These are phyloP conservation scores for Aotearoamyces nothofagi DNA, from an alignment of 2,329 filamentous ascomycete genomes.

Conservation along the genomic window DNA sequence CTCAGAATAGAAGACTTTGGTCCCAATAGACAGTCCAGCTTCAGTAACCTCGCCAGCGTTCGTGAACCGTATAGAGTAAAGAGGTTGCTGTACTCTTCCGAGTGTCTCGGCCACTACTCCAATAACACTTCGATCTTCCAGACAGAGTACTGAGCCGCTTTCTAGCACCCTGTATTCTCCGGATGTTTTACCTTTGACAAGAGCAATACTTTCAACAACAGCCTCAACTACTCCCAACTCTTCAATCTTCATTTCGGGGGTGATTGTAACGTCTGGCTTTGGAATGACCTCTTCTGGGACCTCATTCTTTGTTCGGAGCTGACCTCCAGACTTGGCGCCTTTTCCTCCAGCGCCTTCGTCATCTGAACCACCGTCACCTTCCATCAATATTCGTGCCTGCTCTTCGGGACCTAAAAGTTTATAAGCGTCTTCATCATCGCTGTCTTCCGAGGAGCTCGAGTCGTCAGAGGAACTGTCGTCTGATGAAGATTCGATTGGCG, in stretches of 20 bases:
- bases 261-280: slow-evolving; percentile 68
- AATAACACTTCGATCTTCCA: slow-evolving; percentile 58
- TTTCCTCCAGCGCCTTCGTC: slow-evolving; percentile 47
- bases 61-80: slow-evolving; percentile 71
- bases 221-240: slow-evolving; percentile 62
- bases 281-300: slow-evolving; percentile 44
- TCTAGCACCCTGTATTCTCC: slow-evolving; percentile 81
- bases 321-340: slow-evolving; percentile 25
- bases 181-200: slow-evolving; percentile 65
- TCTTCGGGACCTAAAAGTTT: slow-evolving; percentile 68
- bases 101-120: slow-evolving; percentile 76
- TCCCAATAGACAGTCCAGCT: slow-evolving; percentile 51
- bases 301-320: slow-evolving; percentile 75
- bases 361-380: slow-evolving; percentile 64
- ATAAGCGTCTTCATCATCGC: slow-evolving; percentile 46
- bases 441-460: slow-evolving; percentile 36
- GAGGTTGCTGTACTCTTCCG: slow-evolving; percentile 69
- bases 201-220: slow-evolving; percentile 61
- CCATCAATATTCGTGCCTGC: slow-evolving; percentile 73
- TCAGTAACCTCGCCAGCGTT: slow-evolving; percentile 52
- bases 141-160: slow-evolving; percentile 68
- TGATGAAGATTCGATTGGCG: slow-evolving; percentile 54
- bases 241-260: slow-evolving; percentile 59
- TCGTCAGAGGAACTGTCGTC: slow-evolving; percentile 37
- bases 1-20: slow-evolving; percentile 65